phyloP scores from a whole-genome alignment of 192 early-diverging fungal species.

The Backusella mclennaniae region DNA sequence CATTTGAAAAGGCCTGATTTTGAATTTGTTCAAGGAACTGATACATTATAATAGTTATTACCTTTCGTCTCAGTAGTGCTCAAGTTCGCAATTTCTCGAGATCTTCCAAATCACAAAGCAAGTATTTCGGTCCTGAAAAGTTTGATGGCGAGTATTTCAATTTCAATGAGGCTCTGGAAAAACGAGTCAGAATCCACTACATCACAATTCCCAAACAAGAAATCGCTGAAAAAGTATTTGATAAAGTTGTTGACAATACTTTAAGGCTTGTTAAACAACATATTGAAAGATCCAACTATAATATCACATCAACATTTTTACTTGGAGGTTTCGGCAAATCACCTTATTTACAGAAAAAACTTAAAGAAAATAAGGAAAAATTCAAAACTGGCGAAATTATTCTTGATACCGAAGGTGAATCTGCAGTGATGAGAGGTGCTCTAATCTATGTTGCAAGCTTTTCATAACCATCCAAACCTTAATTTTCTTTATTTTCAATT shows the following conservation, averaged over 20 bases:
- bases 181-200: no score
- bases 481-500: no score
- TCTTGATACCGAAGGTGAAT: not conserved
- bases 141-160: not conserved
- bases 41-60: not conserved
- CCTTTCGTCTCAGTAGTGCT: not conserved
- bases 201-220: not conserved
- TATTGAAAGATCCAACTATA: not conserved
- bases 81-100: not conserved
- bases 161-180: no score
- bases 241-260: not conserved
- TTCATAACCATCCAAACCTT: no score
- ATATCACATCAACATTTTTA: not conserved
- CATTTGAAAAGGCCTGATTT: not conserved
- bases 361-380: not conserved
- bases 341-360: not conserved
- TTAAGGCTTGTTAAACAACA: not conserved
- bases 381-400: not conserved
- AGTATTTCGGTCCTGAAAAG: not conserved
- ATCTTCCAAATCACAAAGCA: not conserved
- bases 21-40: not conserved
- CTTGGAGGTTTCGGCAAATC: slow-evolving; percentile 5
- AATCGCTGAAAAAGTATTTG: not conserved
- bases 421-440: not conserved
- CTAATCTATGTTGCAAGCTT: not conserved